Conservation (phyloP, 305 asterid species). For the Fraxinus greggii region DNA sequence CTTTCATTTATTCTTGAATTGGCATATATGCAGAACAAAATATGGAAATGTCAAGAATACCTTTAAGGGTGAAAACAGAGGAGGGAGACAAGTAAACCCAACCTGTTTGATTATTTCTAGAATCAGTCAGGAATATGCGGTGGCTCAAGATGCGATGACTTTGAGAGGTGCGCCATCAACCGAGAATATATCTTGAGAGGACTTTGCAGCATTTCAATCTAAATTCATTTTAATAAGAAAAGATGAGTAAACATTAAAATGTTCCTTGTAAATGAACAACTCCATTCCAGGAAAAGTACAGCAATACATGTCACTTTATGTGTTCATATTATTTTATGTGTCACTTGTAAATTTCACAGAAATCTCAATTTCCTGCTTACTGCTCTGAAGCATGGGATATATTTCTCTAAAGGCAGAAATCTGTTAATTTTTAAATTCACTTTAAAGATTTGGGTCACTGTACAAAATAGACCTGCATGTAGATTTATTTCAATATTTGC, state of each 20-base stretch:
- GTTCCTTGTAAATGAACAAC: neutral
- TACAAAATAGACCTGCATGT: neutral
- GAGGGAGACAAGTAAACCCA: neutral
- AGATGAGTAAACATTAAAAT: neutral
- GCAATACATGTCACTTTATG: neutral
- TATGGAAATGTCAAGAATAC: neutral
- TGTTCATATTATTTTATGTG: neutral
- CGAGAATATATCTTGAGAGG: conserved; percentile 5
- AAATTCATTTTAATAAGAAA: neutral
- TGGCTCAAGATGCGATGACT: neutral
- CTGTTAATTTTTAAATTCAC: neutral
- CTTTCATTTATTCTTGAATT: neutral
- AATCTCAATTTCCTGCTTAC: neutral
- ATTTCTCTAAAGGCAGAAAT: neutral
- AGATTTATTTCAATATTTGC: neutral
- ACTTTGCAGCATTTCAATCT: conserved; percentile 2
- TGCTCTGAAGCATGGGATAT: neutral
- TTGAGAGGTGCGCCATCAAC: neutral
- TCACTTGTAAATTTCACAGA: neutral
- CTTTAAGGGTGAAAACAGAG: neutral
- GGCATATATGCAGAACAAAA: neutral
- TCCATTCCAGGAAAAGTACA: neutral
- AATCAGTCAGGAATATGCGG: neutral
- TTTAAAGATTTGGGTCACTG: neutral
- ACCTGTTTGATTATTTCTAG: neutral